Base-by-base conservation (phyloP, 352 stramenopile genomes). In the Plasmopara halstedii region DNA sequence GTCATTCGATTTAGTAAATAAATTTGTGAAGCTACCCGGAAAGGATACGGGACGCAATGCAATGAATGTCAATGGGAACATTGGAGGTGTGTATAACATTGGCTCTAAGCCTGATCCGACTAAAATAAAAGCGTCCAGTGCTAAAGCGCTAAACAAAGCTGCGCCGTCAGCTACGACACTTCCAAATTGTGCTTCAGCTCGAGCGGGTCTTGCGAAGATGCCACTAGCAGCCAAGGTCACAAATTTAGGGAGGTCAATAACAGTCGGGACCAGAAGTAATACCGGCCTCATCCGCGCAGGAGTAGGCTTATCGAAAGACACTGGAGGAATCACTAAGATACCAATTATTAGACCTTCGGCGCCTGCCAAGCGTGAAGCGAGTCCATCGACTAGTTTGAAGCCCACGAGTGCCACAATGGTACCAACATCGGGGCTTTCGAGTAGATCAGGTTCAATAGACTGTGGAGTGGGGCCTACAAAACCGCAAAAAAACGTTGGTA, bases 1-100 rank as follows among this genome's bases (percentile, higher is more conserved):
- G 65, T 88, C 73, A 2, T 70, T 91, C 6, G 80, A 91, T 39
- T 60, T 91, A 7, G 65, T 79, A 18, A 91, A 83, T 45, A 88
- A 88, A 52, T 64, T 91, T 8, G 56, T 53, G 10, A 45, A 63
- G 13, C 37, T 69, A 1, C 67, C 78, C 22, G 71, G 69, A 3
- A 88, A 84, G 58, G 76, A 88, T 33, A 73, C 70, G 2, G 62
- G 64, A 4, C 64, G 67, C 32, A 20, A 21, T 13, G 49, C 36
- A 4, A 55, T 60, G 19, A 43, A 29, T 4, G 33, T 45, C 9
- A 48, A 60, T 34, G 52, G 57, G 3, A 50, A 27, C 27, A 48
- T 62, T 18, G 46, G 41, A 19, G 47, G 47, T 15, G 51, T 50
- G 32, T 64, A 35, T 38, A 56, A 46, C 4, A 67, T 74, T 25